Conservation (phyloP, 2,329 filamentous ascomycete genomes). For the Ophiostoma novo-ulmi region DNA sequence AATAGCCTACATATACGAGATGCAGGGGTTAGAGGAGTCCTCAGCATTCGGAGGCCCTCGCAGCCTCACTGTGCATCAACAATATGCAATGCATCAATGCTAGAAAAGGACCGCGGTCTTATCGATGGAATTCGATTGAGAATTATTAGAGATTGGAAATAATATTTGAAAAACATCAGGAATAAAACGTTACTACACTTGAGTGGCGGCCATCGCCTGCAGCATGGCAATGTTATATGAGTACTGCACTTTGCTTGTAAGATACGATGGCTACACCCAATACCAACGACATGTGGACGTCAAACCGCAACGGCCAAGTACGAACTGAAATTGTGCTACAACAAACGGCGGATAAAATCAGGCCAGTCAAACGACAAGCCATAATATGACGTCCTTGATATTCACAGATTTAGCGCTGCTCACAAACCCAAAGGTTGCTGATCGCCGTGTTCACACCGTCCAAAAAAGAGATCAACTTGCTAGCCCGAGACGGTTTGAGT, state of each 20-base stretch:
- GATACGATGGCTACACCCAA: neutral
- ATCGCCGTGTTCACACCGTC: neutral
- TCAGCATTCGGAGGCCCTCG: neutral
- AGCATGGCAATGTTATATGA: neutral
- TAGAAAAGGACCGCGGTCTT: neutral
- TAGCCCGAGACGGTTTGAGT: neutral
- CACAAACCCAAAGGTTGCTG: neutral
- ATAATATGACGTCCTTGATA: neutral
- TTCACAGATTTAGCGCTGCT: neutral
- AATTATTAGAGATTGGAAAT: too few species aligned
- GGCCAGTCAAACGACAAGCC: neutral
- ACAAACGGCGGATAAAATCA: neutral
- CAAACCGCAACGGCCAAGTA: neutral
- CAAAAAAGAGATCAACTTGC: neutral
- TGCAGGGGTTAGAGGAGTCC: constrained; percentile 1
- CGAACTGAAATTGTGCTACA: neutral
- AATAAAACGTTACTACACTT: neutral
- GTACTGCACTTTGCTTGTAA: neutral
- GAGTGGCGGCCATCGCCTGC: neutral
- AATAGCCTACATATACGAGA: constrained; percentile 4
- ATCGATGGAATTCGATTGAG: neutral
- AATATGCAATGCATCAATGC: neutral
- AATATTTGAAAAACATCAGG: too few species aligned
- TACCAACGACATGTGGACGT: neutral
- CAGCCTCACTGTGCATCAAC: neutral